phyloP scores from a whole-genome alignment of 257 asterid species.

The Gentiana dahurica region DNA sequence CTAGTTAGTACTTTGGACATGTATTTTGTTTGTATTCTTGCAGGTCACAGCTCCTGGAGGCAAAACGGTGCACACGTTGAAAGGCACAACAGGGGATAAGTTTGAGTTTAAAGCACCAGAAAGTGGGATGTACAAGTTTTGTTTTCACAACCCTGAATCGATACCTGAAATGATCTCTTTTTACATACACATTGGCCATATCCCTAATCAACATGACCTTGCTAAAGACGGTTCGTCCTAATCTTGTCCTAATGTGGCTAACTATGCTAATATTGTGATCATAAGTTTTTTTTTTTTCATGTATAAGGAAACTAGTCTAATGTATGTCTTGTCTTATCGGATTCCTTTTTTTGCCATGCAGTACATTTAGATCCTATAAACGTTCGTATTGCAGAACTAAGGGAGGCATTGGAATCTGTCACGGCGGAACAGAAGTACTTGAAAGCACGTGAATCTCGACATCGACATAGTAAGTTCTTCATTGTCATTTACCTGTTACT shows the following conservation, averaged over 20 bases:
- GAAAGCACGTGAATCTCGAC: conserved; percentile 64
- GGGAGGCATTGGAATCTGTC: conserved; percentile 73
- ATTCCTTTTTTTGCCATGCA: conserved; percentile 8
- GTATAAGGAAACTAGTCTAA: not conserved
- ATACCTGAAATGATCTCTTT: conserved; percentile 77
- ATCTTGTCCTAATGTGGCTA: not conserved
- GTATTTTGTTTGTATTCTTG: conserved; percentile 15
- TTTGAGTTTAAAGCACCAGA: conserved; percentile 71
- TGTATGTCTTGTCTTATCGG: conserved; percentile 12
- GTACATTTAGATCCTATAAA: conserved; percentile 77
- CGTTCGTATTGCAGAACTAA: conserved; percentile 75
- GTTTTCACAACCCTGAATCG: conserved; percentile 69
- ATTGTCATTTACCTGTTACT: too few species aligned
- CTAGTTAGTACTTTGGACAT: too few species aligned
- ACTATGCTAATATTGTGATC: not conserved
- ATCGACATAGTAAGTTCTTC: conserved; percentile 58
- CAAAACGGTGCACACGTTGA: conserved; percentile 34
- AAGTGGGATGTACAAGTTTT: conserved; percentile 83
- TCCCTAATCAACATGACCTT: conserved; percentile 62
- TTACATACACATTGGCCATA: conserved; percentile 78
- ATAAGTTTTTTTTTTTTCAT: conserved; percentile 8
- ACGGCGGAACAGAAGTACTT: conserved; percentile 74
- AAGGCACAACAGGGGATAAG: conserved; percentile 68
- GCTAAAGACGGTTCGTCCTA: conserved; percentile 73
- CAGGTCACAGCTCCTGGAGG: conserved; percentile 70